phyloP scores from a whole-genome alignment of 2,329 filamentous ascomycete genomes.

The Corinectria fuckeliana region DNA sequence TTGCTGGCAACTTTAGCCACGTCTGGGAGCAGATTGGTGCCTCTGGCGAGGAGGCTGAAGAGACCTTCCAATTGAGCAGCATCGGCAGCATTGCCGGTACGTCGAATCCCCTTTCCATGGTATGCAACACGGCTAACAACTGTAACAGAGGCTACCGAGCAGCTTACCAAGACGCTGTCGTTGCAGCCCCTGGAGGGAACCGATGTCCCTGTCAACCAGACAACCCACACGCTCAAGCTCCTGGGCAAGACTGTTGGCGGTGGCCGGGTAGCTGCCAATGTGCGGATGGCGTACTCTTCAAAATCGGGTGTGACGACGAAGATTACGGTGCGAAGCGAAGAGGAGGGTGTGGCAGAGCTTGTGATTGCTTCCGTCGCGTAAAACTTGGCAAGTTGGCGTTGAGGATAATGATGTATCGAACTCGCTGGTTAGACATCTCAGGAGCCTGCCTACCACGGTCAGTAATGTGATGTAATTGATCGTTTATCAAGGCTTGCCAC shows the following conservation, averaged over 20 bases:
- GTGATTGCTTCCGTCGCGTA: constrained; percentile 86
- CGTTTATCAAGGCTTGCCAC: not conserved
- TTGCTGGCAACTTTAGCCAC: constrained; percentile 93
- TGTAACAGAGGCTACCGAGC: constrained; percentile 82
- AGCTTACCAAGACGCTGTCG: constrained; percentile 84
- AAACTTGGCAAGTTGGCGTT: constrained; percentile 46
- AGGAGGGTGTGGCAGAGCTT: constrained; percentile 85
- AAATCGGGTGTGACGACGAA: constrained; percentile 96
- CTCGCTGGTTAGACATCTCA: constrained; percentile 40
- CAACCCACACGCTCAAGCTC: constrained; percentile 92
- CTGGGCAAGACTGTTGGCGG: constrained; percentile 94
- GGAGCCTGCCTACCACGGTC: constrained; percentile 15
- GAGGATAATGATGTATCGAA: constrained; percentile 45
- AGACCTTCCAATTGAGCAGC: constrained; percentile 86
- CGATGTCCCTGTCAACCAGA: constrained; percentile 86
- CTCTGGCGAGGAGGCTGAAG: constrained; percentile 86
- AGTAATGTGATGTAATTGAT: constrained; percentile 23
- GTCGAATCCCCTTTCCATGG: constrained; percentile 39
- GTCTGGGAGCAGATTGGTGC: constrained; percentile 94
- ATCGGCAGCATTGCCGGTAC: constrained; percentile 92
- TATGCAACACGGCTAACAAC: constrained; percentile 31
- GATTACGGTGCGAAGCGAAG: constrained; percentile 89
- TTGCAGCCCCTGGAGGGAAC: constrained; percentile 94
- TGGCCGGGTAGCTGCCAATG: constrained; percentile 83
- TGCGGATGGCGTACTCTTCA: constrained; percentile 92